A percentile compares a stretch with the other conserved stretches of the same genome.
Conservation (phyloP, 305 asterid genomes). For the Fraxinus nigra region DNA sequence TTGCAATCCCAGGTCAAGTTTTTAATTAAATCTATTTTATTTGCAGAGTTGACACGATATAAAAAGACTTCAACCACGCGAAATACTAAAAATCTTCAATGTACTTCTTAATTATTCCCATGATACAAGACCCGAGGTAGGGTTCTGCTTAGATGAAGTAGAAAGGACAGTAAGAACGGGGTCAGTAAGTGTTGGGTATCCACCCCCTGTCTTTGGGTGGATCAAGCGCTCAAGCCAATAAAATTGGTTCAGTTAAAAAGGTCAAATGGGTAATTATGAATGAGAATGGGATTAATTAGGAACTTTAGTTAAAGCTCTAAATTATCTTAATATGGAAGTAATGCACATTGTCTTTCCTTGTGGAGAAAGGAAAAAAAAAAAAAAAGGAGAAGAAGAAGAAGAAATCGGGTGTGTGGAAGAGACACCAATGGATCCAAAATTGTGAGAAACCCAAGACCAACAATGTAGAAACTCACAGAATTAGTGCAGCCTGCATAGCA, state of each 20-base stretch:
- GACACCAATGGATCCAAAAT: neutral
- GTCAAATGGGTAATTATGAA: neutral
- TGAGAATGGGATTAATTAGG: neutral
- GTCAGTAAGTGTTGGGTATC: neutral
- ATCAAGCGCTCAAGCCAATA: neutral
- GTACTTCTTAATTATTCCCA: neutral
- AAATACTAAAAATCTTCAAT: neutral
- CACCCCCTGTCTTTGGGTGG: neutral
- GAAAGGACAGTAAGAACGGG: neutral
- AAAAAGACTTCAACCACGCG: neutral
- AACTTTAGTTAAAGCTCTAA: neutral
- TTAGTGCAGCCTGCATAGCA: neutral
- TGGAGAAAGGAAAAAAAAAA: neutral
- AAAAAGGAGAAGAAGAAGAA: too few relatives aligned
- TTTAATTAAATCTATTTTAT: neutral
- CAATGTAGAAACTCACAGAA: neutral
- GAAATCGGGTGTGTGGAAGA: neutral
- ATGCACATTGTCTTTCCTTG: neutral
- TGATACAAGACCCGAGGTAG: neutral
- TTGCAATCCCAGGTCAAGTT: neutral
- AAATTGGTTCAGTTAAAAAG: neutral
- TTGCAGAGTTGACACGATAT: neutral
- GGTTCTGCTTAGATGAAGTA: neutral
- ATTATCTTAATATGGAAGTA: neutral
- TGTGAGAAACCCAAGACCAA: neutral